phyloP scores from a whole-genome alignment of 768 basidiomycete genomes.

The Trametes maxima region DNA sequence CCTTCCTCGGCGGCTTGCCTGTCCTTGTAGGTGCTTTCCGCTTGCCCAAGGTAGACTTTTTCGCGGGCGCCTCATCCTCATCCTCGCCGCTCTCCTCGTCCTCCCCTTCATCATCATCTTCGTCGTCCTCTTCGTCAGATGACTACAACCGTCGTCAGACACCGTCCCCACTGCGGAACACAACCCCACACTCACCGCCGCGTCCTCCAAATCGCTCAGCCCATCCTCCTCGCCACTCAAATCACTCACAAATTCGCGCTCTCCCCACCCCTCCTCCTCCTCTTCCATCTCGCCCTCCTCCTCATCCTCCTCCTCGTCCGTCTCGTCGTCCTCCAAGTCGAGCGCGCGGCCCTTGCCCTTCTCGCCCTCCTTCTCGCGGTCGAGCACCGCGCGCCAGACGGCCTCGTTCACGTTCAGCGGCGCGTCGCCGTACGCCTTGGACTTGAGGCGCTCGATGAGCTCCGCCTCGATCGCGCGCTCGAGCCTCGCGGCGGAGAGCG shows the following conservation, averaged over 20 bases:
- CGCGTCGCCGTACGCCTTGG: constrained; percentile 96
- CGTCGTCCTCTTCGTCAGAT: constrained; percentile 46
- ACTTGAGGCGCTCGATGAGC: constrained; percentile 91
- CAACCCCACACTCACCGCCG: constrained; percentile 48
- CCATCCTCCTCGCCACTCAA: constrained; percentile 66
- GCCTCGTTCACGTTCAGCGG: constrained; percentile 98
- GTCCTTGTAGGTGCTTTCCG: constrained; percentile 55
- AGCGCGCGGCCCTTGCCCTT: constrained; percentile 45
- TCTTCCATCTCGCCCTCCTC: constrained; percentile 56
- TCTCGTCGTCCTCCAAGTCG: constrained; percentile 55
- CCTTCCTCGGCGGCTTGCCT: constrained; percentile 50
- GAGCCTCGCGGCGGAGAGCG: constrained; percentile 91
- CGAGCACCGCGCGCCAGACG: constrained; percentile 92
- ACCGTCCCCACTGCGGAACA: neutral
- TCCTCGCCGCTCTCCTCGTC: constrained; percentile 43
- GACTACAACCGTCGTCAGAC: constrained; percentile 3
- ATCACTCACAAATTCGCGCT: constrained; percentile 81
- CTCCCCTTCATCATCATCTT: constrained; percentile 48
- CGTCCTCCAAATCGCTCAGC: constrained; percentile 71
- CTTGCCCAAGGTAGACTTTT: constrained; percentile 60
- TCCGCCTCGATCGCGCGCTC: constrained; percentile 97
- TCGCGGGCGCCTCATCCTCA: constrained; percentile 39
- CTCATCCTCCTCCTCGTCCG: constrained; percentile 62
- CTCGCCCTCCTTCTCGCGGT: constrained; percentile 60
- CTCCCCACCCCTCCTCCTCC: constrained; percentile 59